These are phyloP conservation scores for Tuber microsphaerosporum DNA, from an alignment of 495 filamentous ascomycete genomes.

Conservation along the genomic window DNA sequence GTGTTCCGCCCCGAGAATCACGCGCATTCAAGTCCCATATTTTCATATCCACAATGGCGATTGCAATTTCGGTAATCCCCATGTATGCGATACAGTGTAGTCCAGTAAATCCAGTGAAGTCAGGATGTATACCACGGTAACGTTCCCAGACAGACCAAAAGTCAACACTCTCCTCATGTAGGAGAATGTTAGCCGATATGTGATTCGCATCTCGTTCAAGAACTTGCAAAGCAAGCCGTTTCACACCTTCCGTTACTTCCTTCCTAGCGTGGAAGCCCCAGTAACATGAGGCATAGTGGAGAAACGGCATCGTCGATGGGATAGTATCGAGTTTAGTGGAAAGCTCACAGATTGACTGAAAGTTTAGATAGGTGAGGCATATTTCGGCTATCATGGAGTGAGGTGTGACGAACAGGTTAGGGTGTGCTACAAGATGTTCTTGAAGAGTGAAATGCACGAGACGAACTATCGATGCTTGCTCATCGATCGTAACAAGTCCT, in stretches of 20 bases:
- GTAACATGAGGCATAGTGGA: background rate
- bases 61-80: too few species aligned
- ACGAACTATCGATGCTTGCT: background rate
- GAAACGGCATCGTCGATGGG: background rate
- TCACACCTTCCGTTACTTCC: too few species aligned
- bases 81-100: too few species aligned
- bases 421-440: background rate
- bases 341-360: background rate
- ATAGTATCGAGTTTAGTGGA: background rate
- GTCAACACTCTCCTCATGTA: too few species aligned
- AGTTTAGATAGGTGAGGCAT: background rate
- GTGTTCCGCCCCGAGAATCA: slow-evolving; percentile 8
- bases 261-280: background rate
- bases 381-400: background rate
- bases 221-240: too few species aligned
- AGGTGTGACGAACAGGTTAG: background rate
- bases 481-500: background rate
- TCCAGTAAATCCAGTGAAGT: too few species aligned
- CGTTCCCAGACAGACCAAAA: too few species aligned
- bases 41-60: too few species aligned
- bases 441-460: background rate
- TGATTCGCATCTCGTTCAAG: too few species aligned
- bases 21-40: too few species aligned
- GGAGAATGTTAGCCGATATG: too few species aligned
- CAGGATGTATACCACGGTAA: too few species aligned